Percentiles rank a stretch among this genome's conserved stretches.
phyloP scores from a whole-genome alignment of 164 flowering plant species.

The Sextonia rubra region DNA sequence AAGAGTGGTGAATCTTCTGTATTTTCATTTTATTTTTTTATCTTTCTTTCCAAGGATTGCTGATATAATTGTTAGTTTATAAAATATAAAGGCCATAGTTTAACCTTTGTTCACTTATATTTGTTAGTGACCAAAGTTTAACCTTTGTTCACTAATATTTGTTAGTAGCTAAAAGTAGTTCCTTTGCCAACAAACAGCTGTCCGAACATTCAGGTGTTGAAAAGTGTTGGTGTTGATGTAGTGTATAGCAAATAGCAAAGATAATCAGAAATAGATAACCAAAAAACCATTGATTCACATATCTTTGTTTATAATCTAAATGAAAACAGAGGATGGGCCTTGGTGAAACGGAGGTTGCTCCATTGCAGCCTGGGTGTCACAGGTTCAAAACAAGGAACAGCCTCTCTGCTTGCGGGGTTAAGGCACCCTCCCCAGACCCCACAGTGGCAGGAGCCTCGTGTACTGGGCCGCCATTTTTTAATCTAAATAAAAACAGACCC shows the following conservation, averaged over 20 bases:
- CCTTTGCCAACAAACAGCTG: not conserved
- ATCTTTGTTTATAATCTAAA: not conserved
- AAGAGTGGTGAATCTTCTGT: not conserved
- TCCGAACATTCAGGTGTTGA: not conserved
- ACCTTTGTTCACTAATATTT: not conserved
- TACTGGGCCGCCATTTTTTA: too few species aligned
- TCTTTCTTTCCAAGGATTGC: too few species aligned
- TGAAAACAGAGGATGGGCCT: not conserved
- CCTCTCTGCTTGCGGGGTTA: too few species aligned
- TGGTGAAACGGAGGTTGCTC: too few species aligned
- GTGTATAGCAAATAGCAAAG: not conserved
- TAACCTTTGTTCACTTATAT: not conserved
- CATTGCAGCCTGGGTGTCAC: too few species aligned
- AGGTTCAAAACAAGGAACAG: too few species aligned
- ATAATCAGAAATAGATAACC: not conserved
- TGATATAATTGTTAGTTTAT: not conserved
- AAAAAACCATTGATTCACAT: not conserved
- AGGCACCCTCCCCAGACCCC: too few species aligned
- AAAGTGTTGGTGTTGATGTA: not conserved
- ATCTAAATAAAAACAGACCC: not conserved
- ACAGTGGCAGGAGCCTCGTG: too few species aligned
- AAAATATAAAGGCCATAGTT: too few species aligned
- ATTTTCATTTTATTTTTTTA: not conserved
- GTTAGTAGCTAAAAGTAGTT: not conserved
- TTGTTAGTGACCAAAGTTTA: too few species aligned